Base-by-base conservation (phyloP, 768 basidiomycete species). In the Coprinopsis cinerea region DNA sequence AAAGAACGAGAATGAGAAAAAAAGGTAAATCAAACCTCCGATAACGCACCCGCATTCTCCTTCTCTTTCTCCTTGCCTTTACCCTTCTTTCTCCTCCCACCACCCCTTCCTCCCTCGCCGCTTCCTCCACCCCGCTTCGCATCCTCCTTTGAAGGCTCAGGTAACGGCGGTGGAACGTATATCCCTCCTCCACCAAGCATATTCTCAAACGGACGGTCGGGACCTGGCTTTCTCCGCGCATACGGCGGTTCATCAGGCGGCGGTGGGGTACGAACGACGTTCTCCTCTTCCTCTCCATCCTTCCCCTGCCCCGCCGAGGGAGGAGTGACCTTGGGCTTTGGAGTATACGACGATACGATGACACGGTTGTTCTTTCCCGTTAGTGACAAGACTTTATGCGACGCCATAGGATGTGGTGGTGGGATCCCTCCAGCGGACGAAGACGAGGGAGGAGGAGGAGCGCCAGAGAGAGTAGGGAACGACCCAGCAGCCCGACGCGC, bases 331-430 rank as follows among this genome's bases (percentile, higher is more conserved):
- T 68, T 57, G 1, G 70, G 65, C 15, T 70, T 64, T 4, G 72
- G 67, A 4, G 65, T 71, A 56, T 76, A 82, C 0, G 83, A 78
- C 1, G 80, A 73, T 4, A 86, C 68, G 1, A 65, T 73, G 18
- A 81, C 73, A 49, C 67, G 74, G 41, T 76, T 76, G 23, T 72
- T 76, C 50, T 73, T 73, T 9, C 71, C 65, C 48, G 76, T 75
- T 28, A 87, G 56, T 7, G 85, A 83, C 20, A 86, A 55, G 9
- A 85, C 79, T 59, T 77, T 82, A 53, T 79, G 80, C 1, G 75
- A 71, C 42, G 74, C 66, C 18, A 56, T 53, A 1, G 48, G 30
- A 14, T 70, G 61, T 10, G 56, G 57, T 0, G 70, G 62, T 52
- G 34, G 55, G 44, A 28, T 55, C 41, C 44, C n/a, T 22, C 22